Conservation (phyloP, 2,329 filamentous ascomycete species). For the Aspergillaceae sp. region DNA sequence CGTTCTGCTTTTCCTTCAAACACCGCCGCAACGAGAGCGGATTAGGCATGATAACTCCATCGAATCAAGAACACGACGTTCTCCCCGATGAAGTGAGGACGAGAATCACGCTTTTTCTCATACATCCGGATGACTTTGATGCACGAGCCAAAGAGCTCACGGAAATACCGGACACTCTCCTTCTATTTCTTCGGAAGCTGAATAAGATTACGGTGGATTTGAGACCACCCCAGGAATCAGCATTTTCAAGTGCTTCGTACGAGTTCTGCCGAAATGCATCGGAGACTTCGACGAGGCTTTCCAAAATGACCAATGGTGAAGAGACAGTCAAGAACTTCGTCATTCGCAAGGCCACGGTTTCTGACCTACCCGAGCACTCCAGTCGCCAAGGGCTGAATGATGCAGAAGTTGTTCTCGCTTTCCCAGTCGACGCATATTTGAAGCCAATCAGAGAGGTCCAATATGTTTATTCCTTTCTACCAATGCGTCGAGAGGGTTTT, state of each 20-base stretch:
- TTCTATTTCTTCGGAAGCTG: neutral
- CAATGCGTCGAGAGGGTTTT: too few species aligned
- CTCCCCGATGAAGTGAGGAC: neutral
- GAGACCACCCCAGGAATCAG: neutral
- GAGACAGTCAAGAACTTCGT: neutral
- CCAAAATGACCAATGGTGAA: neutral
- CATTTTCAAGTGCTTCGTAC: neutral
- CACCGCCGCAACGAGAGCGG: slow-evolving; percentile 9
- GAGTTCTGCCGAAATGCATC: neutral
- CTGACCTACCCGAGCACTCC: neutral
- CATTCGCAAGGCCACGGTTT: neutral
- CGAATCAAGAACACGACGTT: neutral
- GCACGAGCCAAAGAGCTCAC: neutral
- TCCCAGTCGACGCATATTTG: neutral
- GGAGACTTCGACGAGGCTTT: neutral
- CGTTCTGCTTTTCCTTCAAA: slow-evolving; percentile 29
- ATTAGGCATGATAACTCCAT: neutral
- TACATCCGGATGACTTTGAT: neutral
- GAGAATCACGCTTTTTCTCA: neutral
- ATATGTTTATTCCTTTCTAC: too few species aligned
- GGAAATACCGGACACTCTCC: neutral
- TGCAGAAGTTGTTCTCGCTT: neutral
- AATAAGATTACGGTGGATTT: neutral
- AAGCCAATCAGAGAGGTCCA: neutral
- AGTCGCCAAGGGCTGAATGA: neutral